Base-by-base conservation (phyloP, 2,329 filamentous ascomycete species). In the Gnomoniopsis smithogilvyi region DNA sequence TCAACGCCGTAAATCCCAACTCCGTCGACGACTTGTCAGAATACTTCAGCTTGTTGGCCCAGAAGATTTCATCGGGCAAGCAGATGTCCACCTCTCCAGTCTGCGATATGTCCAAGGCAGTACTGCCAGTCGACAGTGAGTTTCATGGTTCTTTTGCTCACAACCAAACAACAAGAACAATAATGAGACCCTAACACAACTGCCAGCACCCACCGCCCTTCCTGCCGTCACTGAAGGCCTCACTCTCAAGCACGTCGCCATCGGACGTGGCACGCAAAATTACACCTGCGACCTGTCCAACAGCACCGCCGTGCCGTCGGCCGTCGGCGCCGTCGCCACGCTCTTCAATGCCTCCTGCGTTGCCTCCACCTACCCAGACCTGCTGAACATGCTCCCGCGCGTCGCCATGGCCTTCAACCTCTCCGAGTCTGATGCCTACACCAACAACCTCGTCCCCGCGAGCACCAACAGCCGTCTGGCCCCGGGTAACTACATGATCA, bases 201-300 rank as follows among this genome's bases (percentile, higher is more conserved):
- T 50, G 61, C 63, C 72, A 79, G 84, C 80, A 64, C 78, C 85
- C 49, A 78, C 78, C 7, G 76, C 83, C 17, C 80, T 96, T 7
- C 86, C 89, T 15, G 64, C 78, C 8, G 85, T 86, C 15, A 75
- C 84, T 0, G 65, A 77, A 7, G 89, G 87, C 58, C 78, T 91
- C 33, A 77, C 70, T 3, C 80, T 96, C 53, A 82, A 85, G 69
- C 91, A 96, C 74, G 89, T 97, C 56, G 91, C 89, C 69, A 79
- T 97, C 63, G 94, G 94, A 67, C 88, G 91, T 48, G 94, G 94
- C 61, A 95, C 90, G 8, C 88, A 97, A 77, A 97, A 97, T 81
- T 98, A 97, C 79, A 96, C 91, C 54, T 97, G 94, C 79, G 78
- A 83, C 60, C 76, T 81, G 56, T 74, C 74, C 63, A 83, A 89